A percentile compares a stretch with the other conserved stretches of the same genome.
phyloP scores from a whole-genome alignment of 306 rosid genomes.

The Amphicarpaea edgeworthii region DNA sequence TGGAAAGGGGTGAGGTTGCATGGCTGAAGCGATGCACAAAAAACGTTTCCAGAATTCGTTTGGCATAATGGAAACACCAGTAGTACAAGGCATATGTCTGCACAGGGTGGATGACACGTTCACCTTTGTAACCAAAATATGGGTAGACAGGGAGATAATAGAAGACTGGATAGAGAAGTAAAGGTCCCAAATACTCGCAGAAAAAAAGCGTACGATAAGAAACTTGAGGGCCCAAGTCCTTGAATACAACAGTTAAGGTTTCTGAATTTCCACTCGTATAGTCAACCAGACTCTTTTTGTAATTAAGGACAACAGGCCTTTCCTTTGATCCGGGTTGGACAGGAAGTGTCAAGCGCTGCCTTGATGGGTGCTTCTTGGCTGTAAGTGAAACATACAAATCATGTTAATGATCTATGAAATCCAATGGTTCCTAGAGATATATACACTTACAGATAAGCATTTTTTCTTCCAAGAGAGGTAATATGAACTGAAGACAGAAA shows the following conservation, averaged over 20 bases:
- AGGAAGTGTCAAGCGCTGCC: conserved; percentile 94
- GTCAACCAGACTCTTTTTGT: conserved; percentile 80
- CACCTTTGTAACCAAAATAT: conserved; percentile 76
- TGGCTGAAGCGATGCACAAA: conserved; percentile 97
- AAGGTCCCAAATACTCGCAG: conserved; percentile 92
- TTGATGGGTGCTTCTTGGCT: conserved; percentile 84
- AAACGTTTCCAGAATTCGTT: conserved; percentile 93
- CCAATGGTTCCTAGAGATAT: conserved; percentile 20
- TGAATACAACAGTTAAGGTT: conserved; percentile 71
- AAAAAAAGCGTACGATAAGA: conserved; percentile 86
- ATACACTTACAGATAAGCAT: conserved; percentile 11
- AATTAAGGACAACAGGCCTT: conserved; percentile 74
- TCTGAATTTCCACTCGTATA: conserved; percentile 69
- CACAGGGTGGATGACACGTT: conserved; percentile 78
- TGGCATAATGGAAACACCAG: conserved; percentile 95
- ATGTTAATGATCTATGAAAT: conserved; percentile 46
- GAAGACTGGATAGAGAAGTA: conserved; percentile 90
- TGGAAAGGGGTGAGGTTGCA: conserved; percentile 93
- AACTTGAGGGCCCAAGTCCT: conserved; percentile 96
- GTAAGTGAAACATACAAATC: conserved; percentile 55
- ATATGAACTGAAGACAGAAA: conserved; percentile 20
- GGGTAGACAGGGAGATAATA: conserved; percentile 80
- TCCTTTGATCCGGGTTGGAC: conserved; percentile 83
- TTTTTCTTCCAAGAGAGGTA: conserved; percentile 6
- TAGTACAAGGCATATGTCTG: conserved; percentile 95